Percentiles rank a stretch among this genome's conserved stretches.
phyloP scores from a whole-genome alignment of 1,284 basidiomycete genomes.

The Trametes polyzona region DNA sequence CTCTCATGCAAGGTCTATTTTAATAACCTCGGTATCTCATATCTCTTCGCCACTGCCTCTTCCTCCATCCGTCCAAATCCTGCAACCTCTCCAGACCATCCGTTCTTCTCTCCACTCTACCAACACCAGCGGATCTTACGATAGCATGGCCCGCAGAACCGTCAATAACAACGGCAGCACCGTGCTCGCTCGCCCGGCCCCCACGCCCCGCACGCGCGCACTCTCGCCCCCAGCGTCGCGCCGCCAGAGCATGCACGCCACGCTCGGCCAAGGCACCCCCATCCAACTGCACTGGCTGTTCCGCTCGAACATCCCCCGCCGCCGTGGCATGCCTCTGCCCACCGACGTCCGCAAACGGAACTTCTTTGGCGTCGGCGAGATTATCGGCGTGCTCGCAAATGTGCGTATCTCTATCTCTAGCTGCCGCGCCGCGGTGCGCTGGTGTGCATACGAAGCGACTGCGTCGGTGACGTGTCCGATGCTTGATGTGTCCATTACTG shows the following conservation, averaged over 20 bases:
- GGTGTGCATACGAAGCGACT: not conserved
- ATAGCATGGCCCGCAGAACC: slow-evolving; percentile 28
- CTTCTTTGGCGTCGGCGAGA: slow-evolving; percentile 80
- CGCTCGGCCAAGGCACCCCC: slow-evolving; percentile 22
- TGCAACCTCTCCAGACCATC: slow-evolving; percentile 16
- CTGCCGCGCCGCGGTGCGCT: not conserved
- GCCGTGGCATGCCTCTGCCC: slow-evolving; percentile 60
- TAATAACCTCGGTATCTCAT: slow-evolving; percentile 27
- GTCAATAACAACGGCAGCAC: slow-evolving; percentile 21
- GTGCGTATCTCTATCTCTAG: slow-evolving; percentile 48
- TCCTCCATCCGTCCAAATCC: slow-evolving; percentile 23
- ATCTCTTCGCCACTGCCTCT: slow-evolving; percentile 16
- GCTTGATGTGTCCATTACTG: slow-evolving; percentile 12
- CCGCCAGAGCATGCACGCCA: slow-evolving; percentile 31
- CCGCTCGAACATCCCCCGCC: slow-evolving; percentile 69
- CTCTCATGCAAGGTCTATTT: slow-evolving; percentile 17
- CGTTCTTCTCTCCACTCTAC: slow-evolving; percentile 10
- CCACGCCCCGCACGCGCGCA: slow-evolving; percentile 29
- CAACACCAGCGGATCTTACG: slow-evolving; percentile 11
- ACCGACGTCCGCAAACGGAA: slow-evolving; percentile 64
- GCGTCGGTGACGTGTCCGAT: slow-evolving; percentile 17
- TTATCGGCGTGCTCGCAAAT: slow-evolving; percentile 75
- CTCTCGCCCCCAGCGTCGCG: slow-evolving; percentile 29
- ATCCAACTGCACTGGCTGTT: slow-evolving; percentile 66
- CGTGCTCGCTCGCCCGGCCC: slow-evolving; percentile 22